These are phyloP conservation scores for Termitomyces sp. DNA, from an alignment of 768 basidiomycete genomes.

Conservation along the genomic window DNA sequence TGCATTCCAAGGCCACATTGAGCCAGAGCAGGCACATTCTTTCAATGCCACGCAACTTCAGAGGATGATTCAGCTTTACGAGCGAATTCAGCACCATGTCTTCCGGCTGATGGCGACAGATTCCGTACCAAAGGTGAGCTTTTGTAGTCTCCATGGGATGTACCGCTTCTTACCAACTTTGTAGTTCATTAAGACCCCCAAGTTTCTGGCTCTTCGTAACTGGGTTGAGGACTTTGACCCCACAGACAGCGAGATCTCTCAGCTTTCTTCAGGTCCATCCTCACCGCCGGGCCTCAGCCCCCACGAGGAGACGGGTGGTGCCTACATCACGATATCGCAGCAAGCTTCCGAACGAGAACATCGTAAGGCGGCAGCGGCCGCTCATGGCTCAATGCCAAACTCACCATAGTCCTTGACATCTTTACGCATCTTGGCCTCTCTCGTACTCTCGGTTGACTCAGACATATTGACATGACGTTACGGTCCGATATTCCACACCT, in stretches of 20 bases:
- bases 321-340: constrained; percentile 84
- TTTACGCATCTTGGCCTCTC: constrained; percentile 20
- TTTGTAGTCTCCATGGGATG: constrained; percentile 1
- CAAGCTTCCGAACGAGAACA: constrained; percentile 72
- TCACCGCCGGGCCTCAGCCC: constrained; percentile 67
- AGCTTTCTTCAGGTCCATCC: constrained; percentile 50
- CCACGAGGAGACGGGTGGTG: constrained; percentile 74
- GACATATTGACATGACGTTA: constrained; percentile 18
- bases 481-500: constrained; percentile 5
- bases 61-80: constrained; percentile 89
- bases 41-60: constrained; percentile 97
- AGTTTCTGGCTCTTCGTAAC: constrained; percentile 75
- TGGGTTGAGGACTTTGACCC: constrained; percentile 78
- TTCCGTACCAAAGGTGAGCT: constrained; percentile 89
- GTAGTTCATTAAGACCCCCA: constrained; percentile 86
- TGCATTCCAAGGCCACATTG: constrained; percentile 74
- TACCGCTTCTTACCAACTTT: constrained; percentile 12
- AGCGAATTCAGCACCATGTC: constrained; percentile 94
- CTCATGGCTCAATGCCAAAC: neutral
- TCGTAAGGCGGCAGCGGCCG: constrained; percentile 26
- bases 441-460: constrained; percentile 20
- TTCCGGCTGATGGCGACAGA: constrained; percentile 98
- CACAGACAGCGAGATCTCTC: constrained; percentile 55
- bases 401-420: constrained; percentile 25
- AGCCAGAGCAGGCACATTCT: constrained; percentile 73